Evolutionary conservation across 192 early-diverging fungal species (phyloP).

Genomic region (Backusella psychrophila): DNA sequence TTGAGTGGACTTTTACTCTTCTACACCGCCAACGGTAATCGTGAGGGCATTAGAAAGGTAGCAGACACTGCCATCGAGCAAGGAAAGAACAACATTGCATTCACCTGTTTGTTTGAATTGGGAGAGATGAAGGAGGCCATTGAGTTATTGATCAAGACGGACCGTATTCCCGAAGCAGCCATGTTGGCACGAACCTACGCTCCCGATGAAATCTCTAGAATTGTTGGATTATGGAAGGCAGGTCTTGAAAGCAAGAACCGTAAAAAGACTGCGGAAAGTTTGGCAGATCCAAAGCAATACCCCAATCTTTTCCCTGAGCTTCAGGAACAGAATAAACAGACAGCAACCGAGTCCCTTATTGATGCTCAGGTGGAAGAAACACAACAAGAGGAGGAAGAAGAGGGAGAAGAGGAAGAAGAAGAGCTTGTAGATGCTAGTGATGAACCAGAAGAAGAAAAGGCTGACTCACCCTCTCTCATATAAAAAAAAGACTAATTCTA

Average conservation of each 20-base stretch:
- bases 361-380: neutral
- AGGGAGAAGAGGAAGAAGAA: neutral
- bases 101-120: constrained; percentile 75
- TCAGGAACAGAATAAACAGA: neutral
- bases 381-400: neutral
- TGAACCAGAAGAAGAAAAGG: neutral
- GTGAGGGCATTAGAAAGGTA: constrained; percentile 68
- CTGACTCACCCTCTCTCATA: neutral
- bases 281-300: constrained; percentile 84
- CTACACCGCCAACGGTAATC: constrained; percentile 89
- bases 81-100: constrained; percentile 92
- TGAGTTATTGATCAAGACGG: constrained; percentile 81
- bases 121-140: constrained; percentile 80
- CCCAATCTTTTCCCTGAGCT: constrained; percentile 88
- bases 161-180: constrained; percentile 93
- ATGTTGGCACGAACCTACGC: constrained; percentile 88
- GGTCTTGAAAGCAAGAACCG: constrained; percentile 64
- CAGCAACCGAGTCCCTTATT: neutral
- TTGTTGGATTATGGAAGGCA: constrained; percentile 80
- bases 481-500: constrained; percentile 2
- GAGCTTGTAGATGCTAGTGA: constrained; percentile 1
- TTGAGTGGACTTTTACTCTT: constrained; percentile 86
- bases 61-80: constrained; percentile 67
- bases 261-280: constrained; percentile 81
- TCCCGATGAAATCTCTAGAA: constrained; percentile 68